Evolutionary conservation across 176 grass and related monocot species (phyloP).

Genomic region (Oryza australiensis): DNA sequence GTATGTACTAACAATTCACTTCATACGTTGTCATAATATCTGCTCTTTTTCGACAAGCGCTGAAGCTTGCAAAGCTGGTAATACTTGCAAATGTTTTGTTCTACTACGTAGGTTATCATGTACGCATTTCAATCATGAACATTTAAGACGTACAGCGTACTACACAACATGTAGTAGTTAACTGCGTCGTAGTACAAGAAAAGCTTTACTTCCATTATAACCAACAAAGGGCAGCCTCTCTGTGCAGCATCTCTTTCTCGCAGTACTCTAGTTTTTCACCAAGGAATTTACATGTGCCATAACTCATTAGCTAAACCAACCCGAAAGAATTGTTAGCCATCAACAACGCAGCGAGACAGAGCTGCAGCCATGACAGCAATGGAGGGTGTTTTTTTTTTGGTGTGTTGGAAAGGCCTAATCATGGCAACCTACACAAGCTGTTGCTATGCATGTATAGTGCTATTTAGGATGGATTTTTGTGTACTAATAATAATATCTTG

Average conservation of each 20-base stretch:
- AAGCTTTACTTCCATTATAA: background rate
- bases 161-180: background rate
- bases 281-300: conserved; percentile 29
- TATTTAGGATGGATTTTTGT: conserved; percentile 28
- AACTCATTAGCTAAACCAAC: conserved; percentile 40
- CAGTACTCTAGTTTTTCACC: background rate
- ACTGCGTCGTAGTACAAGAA: background rate
- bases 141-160: background rate
- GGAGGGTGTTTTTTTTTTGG: conserved; percentile 2
- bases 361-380: conserved; percentile 35
- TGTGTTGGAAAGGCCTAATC: conserved; percentile 30
- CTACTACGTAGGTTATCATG: background rate
- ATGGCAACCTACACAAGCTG: conserved; percentile 52
- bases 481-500: conserved; percentile 15
- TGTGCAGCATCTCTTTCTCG: conserved; percentile 7
- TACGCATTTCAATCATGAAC: background rate
- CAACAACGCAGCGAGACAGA: conserved; percentile 4
- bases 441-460: conserved; percentile 55
- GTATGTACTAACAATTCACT: conserved; percentile 28
- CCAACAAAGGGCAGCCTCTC: background rate
- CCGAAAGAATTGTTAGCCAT: conserved; percentile 47
- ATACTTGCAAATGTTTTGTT: background rate
- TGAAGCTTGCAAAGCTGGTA: background rate
- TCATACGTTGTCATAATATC: background rate
- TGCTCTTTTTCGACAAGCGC: background rate